These are phyloP conservation scores for Termitomyces sp. DNA, from an alignment of 1,284 basidiomycete species.

Conservation along the genomic window DNA sequence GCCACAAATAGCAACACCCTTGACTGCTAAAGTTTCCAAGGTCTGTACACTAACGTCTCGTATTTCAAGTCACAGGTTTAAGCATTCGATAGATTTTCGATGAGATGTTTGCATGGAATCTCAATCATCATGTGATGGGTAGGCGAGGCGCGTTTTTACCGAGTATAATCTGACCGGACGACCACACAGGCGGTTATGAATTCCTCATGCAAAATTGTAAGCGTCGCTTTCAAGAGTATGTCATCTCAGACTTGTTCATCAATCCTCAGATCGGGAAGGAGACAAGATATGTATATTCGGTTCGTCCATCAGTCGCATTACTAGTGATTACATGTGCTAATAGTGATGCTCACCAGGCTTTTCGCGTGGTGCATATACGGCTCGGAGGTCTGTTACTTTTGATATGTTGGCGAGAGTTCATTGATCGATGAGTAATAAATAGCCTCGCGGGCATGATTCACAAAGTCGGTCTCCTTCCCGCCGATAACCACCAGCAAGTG, in stretches of 20 bases:
- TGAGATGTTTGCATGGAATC: conserved; percentile 44
- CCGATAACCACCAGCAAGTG: conserved; percentile 56
- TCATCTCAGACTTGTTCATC: background rate
- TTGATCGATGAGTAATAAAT: conserved; percentile 23
- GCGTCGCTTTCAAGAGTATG: background rate
- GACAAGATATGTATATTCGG: conserved; percentile 21
- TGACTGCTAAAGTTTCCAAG: conserved; percentile 31
- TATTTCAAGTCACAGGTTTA: conserved; percentile 3
- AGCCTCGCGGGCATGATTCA: conserved; percentile 21
- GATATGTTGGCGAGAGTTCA: conserved; percentile 44
- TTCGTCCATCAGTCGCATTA: conserved; percentile 21
- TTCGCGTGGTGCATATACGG: conserved; percentile 3
- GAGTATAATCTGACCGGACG: background rate
- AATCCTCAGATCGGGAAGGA: conserved; percentile 30
- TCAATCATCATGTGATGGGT: conserved; percentile 49
- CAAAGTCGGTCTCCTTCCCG: conserved; percentile 53
- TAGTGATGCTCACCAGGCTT: background rate
- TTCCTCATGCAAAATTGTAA: conserved; percentile 19
- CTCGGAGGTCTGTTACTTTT: conserved; percentile 9
- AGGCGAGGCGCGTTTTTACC: conserved; percentile 6
- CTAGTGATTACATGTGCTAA: too few relatives aligned
- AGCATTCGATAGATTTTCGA: conserved; percentile 32
- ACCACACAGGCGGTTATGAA: conserved; percentile 11
- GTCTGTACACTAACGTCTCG: conserved; percentile 14
- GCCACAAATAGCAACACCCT: conserved; percentile 34